phyloP scores from a whole-genome alignment of 345 rosid genomes.

The Citrus hindsii region DNA sequence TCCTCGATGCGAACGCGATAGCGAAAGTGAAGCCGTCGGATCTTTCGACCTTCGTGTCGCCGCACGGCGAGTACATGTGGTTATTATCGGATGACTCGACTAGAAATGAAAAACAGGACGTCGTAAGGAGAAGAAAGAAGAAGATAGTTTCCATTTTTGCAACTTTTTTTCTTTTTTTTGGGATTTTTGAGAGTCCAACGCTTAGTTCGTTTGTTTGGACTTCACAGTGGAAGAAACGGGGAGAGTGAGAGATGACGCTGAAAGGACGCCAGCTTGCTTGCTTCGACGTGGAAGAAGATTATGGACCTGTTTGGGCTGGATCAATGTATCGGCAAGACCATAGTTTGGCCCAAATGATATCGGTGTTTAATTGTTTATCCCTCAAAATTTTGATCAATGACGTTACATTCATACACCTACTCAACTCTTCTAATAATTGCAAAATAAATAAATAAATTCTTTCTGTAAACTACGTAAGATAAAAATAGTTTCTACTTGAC shows the following conservation, averaged over 20 bases:
- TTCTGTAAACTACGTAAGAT: too few relatives aligned
- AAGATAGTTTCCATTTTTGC: slow-evolving; percentile 26
- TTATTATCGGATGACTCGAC: slow-evolving; percentile 48
- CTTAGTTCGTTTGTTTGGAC: background rate
- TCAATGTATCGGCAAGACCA: background rate
- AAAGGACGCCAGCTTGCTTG: background rate
- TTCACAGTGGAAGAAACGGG: background rate
- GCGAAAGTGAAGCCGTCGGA: slow-evolving; percentile 88
- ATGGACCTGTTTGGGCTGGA: background rate
- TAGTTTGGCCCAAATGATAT: background rate
- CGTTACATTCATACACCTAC: too few relatives aligned
- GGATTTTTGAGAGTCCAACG: background rate
- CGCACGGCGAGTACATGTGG: slow-evolving; percentile 62
- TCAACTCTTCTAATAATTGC: too few relatives aligned
- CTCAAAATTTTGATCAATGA: too few relatives aligned
- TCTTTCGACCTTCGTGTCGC: slow-evolving; percentile 58
- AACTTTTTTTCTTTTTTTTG: background rate
- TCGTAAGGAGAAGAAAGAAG: slow-evolving; percentile 26
- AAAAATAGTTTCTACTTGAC: too few relatives aligned
- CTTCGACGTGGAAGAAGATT: too few relatives aligned
- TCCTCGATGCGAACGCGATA: slow-evolving; percentile 62
- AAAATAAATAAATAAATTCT: too few relatives aligned
- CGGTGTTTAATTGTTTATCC: too few relatives aligned
- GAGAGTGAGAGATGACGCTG: background rate
- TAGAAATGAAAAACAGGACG: slow-evolving; percentile 21